phyloP scores from a whole-genome alignment of 2,329 filamentous ascomycete genomes.

The Fusarium sp. region DNA sequence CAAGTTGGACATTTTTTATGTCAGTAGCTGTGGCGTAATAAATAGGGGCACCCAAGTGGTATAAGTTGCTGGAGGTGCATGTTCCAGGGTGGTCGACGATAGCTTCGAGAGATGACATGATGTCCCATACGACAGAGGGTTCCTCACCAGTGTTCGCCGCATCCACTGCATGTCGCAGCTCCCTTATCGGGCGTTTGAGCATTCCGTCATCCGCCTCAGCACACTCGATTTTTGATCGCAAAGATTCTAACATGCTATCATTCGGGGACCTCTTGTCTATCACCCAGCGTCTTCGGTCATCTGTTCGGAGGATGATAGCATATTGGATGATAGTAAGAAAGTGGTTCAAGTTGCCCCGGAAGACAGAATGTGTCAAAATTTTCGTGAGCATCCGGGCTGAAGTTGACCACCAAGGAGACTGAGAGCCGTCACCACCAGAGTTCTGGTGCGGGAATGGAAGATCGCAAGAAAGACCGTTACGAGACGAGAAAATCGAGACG shows the following conservation, averaged over 20 bases:
- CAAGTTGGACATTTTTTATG: background rate
- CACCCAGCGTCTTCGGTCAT: background rate
- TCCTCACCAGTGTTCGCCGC: too few relatives aligned
- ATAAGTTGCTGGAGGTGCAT: too few relatives aligned
- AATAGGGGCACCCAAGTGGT: rapidly evolving
- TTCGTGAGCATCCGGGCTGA: background rate
- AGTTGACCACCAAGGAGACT: background rate
- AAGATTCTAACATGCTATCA: too few relatives aligned
- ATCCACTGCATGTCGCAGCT: too few relatives aligned
- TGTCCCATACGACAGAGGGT: too few relatives aligned
- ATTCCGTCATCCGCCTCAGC: too few relatives aligned
- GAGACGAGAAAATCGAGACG: background rate
- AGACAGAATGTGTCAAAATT: background rate
- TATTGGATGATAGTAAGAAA: background rate
- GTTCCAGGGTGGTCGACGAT: rapidly evolving
- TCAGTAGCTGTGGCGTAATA: background rate
- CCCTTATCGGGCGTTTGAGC: too few relatives aligned
- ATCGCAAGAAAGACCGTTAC: background rate
- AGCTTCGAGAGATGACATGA: rapidly evolving
- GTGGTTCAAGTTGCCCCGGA: background rate
- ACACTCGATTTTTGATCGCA: background rate
- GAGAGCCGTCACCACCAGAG: rapidly evolving
- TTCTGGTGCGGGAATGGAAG: background rate
- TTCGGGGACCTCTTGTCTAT: background rate
- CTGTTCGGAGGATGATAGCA: background rate